Evolutionary conservation across 768 basidiomycete genomes (phyloP), one percentile per base, ranked within the genome.

Genomic region (Saitozyma sp.): DNA sequence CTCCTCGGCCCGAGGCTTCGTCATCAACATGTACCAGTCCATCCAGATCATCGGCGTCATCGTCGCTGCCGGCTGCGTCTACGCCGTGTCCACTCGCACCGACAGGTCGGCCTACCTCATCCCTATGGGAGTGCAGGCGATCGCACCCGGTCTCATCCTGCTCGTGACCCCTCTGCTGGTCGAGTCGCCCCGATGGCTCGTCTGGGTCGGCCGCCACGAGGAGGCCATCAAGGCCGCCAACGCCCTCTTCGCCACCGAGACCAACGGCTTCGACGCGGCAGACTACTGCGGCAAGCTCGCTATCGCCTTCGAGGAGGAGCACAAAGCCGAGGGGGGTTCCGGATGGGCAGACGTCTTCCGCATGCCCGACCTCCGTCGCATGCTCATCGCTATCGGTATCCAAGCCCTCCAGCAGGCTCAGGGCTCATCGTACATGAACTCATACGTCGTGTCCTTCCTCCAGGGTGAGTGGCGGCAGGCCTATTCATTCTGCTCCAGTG

Each of bases 31-130:
- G 46, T 72, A 72, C 59, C 63, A 70, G 54, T 62, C 57, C 39
- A 54, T 72, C 39, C 70, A 71, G 57, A 68, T 69, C 54, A 50
- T 68, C 56, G 73, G 73, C 59, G 63, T 67, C 37, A 64, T 74
- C 43, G n/a, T 68, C 20, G 64, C 68, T 6, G 59, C 70, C n/a
- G 68, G 66, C 2, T 43, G 39, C 29, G 70, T 74, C 40, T 71
- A 66, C 60, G 60, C 64, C 6, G 57, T 64, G 9, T 50, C 63
- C 3, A 53, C 54, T 37, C 56, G 54, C 16, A 20, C 17, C 50
- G 20, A 52, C 38, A 9, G 38, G 13, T 55, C 60, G 10, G 40
- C 62, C 2, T 74, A 67, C 56, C 62, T 69, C 45, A 56, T 69
- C 43, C 67, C 67, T 5, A 69, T 69, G 49, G 56, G 67, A 39